Base-by-base conservation (phyloP, 108 stramenopile species). In the Stephanodiscus triporus region DNA sequence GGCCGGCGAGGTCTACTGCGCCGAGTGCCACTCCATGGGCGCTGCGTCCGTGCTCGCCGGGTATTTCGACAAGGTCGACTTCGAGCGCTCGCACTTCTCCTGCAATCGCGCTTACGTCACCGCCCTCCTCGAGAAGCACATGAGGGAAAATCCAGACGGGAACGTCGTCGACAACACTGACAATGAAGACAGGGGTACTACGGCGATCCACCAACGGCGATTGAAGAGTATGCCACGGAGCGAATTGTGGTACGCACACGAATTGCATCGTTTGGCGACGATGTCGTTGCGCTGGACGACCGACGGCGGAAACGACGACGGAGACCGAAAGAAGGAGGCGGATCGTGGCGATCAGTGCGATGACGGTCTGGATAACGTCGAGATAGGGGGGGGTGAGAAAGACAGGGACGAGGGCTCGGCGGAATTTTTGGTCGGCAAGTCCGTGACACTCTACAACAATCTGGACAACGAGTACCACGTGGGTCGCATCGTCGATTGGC, bases 401-500 rank as follows among this genome's bases (percentile, higher is more conserved):
- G 40, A 56, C 5, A 66, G 57, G 23, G 68, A 5, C 1, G 34
- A 40, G n/a, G 38, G 40, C n/a, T 45, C 50, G 22, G 74, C 82
- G 17, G 73, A 84, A 26, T 82, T 82, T 60, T 75, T 93, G n/a
- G 59, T 92, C 0, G 94, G 94, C 5, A 86, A 89, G 45, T 72
- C 78, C 6, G 38, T 92, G 1, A 75, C 85, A 6, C 61, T 95
- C 6, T 91, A 89, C 71, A 86, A 85, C 67, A 79, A 86, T n/a
- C 30, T 78, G 5, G 87, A 83, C 48, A 87, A 91, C 55, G 56
- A 82, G 7, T 92, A 92, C 78, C 91, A 91, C 67, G 72, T 65
- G 29, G 94, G 94, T 16, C 38, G 94, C 27, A 92, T 95, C 63
- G 47, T 91, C 16, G 77, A 87, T 66, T 86, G 74, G 60, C 64